Base-by-base conservation (phyloP, 2,329 filamentous ascomycete species). In the Pseudogymnoascus sp. region DNA sequence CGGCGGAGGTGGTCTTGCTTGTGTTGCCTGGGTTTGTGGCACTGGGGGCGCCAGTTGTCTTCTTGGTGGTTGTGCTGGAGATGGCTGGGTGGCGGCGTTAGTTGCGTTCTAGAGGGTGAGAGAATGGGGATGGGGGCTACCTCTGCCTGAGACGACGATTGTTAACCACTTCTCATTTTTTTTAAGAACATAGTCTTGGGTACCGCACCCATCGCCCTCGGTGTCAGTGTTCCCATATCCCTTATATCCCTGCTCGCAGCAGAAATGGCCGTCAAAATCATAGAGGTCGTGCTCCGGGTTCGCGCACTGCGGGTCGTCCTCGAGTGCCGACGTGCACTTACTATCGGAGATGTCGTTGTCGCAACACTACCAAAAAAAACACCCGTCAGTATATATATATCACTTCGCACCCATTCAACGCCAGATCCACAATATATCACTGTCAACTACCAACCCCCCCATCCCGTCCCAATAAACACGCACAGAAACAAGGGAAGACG, bases 181-280 rank as follows among this genome's bases (percentile, higher is more conserved):
- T 7, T 29, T n/a, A 7, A 50, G 44, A 6, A 10, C 14, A 6
- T 50, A 50, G 44, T 50, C 60, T 1, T 29, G 14, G 24, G 31
- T 8, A 6, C 40, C 63, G n/a, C 63, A 64, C 11, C 63, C 63
- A 47, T 64, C 61, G 35, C 33, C 59, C 13, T 44, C 19, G 35
- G 16, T 44, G 1, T 8, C 1, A 0, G 13, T 14, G 29, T 61
- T 35, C 40, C 24, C 35, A 59, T 62, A 64, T 31, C 63, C 63
- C 16, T 38, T 62, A 5, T 4, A 19, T 1, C 60, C 67, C 3
- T 61, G 29, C 11, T 66, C 63, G 16, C 70, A 72, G 47, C 70
- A 72, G 37, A 72, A 72, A 21, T 63, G 70, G 10, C 65, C 68
- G 5, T 62, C 61, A 4, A 67, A 67, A 16, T 71, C 62, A 14